Conservation (phyloP, 2,329 filamentous ascomycete species). For the Hymenoscyphus fraxineus region DNA sequence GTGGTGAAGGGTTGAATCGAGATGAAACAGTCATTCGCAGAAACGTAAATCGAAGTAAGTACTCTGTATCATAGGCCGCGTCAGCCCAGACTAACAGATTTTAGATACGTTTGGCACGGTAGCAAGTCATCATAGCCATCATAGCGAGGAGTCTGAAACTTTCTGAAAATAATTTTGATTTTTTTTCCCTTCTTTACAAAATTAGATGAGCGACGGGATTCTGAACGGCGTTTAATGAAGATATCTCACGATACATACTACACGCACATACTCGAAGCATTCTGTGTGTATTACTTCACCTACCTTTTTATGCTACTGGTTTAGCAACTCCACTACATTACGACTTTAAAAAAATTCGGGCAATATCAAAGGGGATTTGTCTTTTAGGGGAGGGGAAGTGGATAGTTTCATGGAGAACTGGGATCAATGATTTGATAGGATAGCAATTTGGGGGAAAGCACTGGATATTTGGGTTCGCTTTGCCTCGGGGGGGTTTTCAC, state of each 20-base stretch:
- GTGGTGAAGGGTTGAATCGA: constrained; percentile 27
- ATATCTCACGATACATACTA: constrained; percentile 7
- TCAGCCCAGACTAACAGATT: background rate
- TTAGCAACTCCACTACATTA: background rate
- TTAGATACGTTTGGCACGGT: constrained; percentile 47
- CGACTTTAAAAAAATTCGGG: background rate
- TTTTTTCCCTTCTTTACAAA: constrained; percentile 5
- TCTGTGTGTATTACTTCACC: background rate
- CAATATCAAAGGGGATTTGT: background rate
- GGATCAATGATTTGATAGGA: background rate
- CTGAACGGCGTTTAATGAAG: constrained; percentile 3
- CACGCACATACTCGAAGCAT: background rate
- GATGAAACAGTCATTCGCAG: constrained; percentile 31
- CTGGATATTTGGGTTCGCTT: constrained; percentile 1
- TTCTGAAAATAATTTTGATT: constrained; percentile 37
- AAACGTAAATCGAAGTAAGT: constrained; percentile 52
- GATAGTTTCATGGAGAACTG: background rate
- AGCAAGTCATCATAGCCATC: constrained; percentile 43
- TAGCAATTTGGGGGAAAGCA: background rate
- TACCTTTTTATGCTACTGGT: constrained; percentile 1
- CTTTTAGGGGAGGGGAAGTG: background rate
- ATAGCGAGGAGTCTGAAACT: constrained; percentile 46
- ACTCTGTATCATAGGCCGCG: background rate
- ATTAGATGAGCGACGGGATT: constrained; percentile 2
- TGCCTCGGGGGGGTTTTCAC: background rate